phyloP scores from a whole-genome alignment of 2,329 filamentous ascomycete species.

The Colletotrichum euphorbiae region DNA sequence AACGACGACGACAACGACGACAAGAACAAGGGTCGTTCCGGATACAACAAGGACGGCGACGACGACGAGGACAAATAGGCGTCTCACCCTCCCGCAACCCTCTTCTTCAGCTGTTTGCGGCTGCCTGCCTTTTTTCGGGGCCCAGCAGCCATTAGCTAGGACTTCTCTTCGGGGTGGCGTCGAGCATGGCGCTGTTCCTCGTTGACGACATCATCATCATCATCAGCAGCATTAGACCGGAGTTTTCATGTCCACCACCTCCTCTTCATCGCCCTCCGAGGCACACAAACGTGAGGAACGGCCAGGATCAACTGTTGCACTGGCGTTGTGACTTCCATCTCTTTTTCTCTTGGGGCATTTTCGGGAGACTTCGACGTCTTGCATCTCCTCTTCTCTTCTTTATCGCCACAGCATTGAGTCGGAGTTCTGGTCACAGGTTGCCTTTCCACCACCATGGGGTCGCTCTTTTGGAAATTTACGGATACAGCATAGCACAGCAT shows the following conservation, averaged over 20 bases:
- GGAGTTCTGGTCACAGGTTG: constrained; percentile 12
- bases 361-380: constrained; percentile 4
- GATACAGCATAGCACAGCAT: constrained; percentile 6
- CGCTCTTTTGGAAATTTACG: constrained; percentile 3
- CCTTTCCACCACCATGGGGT: constrained; percentile 11
- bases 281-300: background rate
- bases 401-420: constrained; percentile 25
- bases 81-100: constrained; percentile 21
- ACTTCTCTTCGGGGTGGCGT: background rate
- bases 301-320: constrained; percentile 22
- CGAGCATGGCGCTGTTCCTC: background rate
- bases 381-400: background rate
- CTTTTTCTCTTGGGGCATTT: background rate
- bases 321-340: constrained; percentile 21
- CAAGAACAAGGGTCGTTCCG: constrained; percentile 57
- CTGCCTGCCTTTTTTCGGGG: constrained; percentile 4
- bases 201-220: background rate
- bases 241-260: constrained; percentile 14
- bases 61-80: constrained; percentile 52
- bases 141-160: background rate
- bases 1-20: constrained; percentile 48
- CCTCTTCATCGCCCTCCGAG: background rate
- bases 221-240: constrained; percentile 30
- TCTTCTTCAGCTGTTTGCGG: constrained; percentile 9
- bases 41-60: constrained; percentile 59